Evolutionary conservation across 768 basidiomycete species (phyloP).

Genomic region (Rhodotorula paludigena): DNA sequence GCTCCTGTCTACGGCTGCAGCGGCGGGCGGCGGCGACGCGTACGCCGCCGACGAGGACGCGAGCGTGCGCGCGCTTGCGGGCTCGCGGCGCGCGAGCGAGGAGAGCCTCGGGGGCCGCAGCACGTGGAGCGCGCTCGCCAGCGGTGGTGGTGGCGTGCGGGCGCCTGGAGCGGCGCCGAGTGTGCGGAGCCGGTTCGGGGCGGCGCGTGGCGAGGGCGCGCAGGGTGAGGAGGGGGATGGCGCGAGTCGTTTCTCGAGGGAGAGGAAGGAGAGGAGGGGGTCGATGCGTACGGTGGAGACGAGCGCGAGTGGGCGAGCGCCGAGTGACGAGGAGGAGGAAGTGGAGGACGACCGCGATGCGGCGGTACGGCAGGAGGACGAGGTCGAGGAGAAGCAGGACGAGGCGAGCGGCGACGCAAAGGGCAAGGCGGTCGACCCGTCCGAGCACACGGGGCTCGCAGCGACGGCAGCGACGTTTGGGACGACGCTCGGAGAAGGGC

Average conservation of each 20-base stretch:
- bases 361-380: neutral
- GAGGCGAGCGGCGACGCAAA: neutral
- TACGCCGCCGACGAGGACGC: conserved; percentile 68
- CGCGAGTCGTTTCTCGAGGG: neutral
- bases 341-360: neutral
- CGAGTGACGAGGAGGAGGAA: neutral
- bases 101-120: conserved; percentile 69
- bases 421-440: conserved; percentile 8
- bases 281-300: neutral
- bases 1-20: neutral
- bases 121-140: conserved; percentile 66
- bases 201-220: neutral
- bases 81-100: conserved; percentile 84
- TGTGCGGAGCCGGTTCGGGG: neutral
- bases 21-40: conserved; percentile 52
- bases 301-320: too few species aligned
- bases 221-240: neutral
- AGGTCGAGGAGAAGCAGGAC: neutral
- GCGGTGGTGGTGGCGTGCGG: neutral
- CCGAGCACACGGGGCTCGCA: conserved; percentile 4
- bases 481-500: neutral
- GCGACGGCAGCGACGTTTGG: neutral
- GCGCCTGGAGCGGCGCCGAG: neutral
- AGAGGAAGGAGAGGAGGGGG: neutral
- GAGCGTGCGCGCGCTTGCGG: conserved; percentile 77